phyloP scores from a whole-genome alignment of 2,329 filamentous ascomycete species.

The Pseudogymnoascus sp. region DNA sequence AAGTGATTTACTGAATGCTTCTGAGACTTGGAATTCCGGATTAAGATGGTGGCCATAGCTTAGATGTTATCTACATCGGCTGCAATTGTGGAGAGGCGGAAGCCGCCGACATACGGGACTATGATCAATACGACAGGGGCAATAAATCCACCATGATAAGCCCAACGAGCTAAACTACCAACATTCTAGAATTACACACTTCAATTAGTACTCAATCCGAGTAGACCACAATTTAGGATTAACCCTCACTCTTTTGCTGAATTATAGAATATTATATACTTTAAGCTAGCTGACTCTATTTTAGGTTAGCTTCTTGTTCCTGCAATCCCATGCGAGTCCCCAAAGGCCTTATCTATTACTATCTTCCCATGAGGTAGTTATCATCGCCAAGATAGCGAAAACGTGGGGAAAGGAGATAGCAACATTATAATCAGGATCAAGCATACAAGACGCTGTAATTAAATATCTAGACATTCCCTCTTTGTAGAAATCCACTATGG shows the following conservation, averaged over 20 bases:
- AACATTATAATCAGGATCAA: not conserved
- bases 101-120: not conserved
- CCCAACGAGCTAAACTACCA: not conserved
- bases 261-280: not conserved
- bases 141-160: not conserved
- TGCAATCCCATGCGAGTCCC: not conserved
- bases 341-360: not conserved
- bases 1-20: not conserved
- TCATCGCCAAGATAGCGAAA: not conserved
- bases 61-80: not conserved
- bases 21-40: not conserved
- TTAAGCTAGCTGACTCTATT: not conserved
- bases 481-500: not conserved
- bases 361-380: not conserved
- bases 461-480: not conserved
- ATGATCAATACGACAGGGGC: not conserved
- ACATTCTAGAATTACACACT: not conserved
- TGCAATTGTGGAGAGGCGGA: constrained; percentile 4
- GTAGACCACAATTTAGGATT: not conserved
- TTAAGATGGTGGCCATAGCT: not conserved
- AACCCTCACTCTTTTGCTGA: not conserved
- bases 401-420: constrained; percentile 2
- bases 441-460: not conserved
- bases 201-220: constrained; percentile 1
- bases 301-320: not conserved